Base-by-base conservation (phyloP, 371 early-diverging fungal species). In the Dinochytrium kinnereticum region DNA sequence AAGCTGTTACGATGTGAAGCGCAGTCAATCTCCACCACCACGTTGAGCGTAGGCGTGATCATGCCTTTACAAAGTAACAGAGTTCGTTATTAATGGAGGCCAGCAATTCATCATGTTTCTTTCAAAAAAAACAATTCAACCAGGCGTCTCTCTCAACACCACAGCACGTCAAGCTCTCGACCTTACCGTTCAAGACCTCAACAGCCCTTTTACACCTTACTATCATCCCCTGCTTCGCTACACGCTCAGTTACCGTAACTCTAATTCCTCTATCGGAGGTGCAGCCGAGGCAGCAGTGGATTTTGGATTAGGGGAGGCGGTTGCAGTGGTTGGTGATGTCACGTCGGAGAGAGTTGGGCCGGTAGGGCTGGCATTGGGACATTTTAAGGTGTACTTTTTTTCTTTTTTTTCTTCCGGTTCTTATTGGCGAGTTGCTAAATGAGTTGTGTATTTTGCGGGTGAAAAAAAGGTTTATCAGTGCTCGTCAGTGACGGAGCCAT, bases 181-280 rank as follows among this genome's bases (percentile, higher is more conserved):
- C 26, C 24, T 68, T 10, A 68, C 68, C n/a, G 17, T 51, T 21
- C 15, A n/a, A 5, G 68, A 68, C 30, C 68, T 68, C 51, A 68
- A 68, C 68, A 31, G 1, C 68, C 51, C 68, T n/a, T 26, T 24
- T 13, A 26, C 7, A 15, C 13, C 13, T 5, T 13, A 21, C 24
- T 53, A 15, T 24, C 55, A 53, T 26, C 55, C 55, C 5, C 10
- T 24, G 17, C 26, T 53, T 5, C 55, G 26, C 5, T 53, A 53
- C 55, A 24, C n/a, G 7, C 55, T 53, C n/a, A 53, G 5, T 21
- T 53, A 15, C 55, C 55, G 55, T 5, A 53, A 7, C 17, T 13
- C 26, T 7, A 26, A 44, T 19, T 44, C n/a, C 10, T 13, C n/a
- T 26, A 53, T 53, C 26, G 55, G 55, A 21, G 17, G 5, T 5